phyloP scores from a whole-genome alignment of 2,329 filamentous ascomycete species.

The Colletotrichum horii region DNA sequence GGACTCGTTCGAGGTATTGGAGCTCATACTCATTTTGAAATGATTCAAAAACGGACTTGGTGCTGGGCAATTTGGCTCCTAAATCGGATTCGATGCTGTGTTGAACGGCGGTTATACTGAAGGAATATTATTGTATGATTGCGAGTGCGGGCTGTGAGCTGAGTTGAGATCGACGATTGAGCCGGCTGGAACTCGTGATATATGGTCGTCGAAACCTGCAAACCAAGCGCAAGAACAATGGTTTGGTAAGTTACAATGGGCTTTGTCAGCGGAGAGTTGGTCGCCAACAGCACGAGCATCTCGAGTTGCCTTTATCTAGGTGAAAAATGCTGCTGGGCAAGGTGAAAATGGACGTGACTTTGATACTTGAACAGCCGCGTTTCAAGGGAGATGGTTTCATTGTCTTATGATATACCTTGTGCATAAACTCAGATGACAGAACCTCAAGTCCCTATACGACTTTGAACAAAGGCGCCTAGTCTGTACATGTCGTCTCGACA shows the following conservation, averaged over 20 bases:
- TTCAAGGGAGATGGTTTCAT: not conserved
- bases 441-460: not conserved
- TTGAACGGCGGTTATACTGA: not conserved
- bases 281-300: not conserved
- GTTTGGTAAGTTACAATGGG: not conserved
- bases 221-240: not conserved
- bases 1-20: not conserved
- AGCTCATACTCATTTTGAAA: accelerated
- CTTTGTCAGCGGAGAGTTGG: not conserved
- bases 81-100: not conserved
- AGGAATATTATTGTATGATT: not conserved
- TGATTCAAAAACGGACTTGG: not conserved
- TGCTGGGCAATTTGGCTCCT: too few species aligned
- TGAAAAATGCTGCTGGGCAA: not conserved
- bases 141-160: not conserved
- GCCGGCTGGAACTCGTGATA: not conserved
- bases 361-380: not conserved
- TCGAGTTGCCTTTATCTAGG: not conserved
- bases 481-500: not conserved
- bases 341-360: not conserved
- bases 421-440: not conserved
- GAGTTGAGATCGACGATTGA: not conserved
- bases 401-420: not conserved
- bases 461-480: not conserved
- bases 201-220: not conserved